phyloP scores from a whole-genome alignment of 2,329 filamentous ascomycete species.

The Colletotrichum sp. region DNA sequence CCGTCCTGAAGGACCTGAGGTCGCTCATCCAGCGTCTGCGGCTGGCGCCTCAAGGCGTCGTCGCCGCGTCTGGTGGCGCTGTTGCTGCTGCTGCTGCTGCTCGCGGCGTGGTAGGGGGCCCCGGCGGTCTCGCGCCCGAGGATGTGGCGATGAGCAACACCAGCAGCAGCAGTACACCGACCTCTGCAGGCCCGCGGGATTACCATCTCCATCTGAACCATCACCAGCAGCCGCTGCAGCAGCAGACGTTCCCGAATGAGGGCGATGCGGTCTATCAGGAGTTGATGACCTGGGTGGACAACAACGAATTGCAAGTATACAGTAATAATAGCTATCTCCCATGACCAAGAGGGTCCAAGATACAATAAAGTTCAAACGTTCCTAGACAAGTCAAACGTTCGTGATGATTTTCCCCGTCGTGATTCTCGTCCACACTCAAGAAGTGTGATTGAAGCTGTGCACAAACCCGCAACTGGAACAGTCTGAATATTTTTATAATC shows the following conservation, averaged over 20 bases:
- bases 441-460: neutral
- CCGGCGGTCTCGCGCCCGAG: neutral
- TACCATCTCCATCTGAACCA: neutral
- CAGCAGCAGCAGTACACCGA: neutral
- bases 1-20: slow-evolving; percentile 42
- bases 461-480: neutral
- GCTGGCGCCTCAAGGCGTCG: neutral
- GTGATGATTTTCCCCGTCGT: neutral
- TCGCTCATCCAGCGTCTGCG: slow-evolving; percentile 40
- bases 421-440: neutral
- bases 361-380: neutral
- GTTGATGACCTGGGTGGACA: slow-evolving; percentile 41
- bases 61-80: neutral
- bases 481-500: neutral
- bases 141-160: neutral
- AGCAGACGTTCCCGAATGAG: slow-evolving; percentile 24
- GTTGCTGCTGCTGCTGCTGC: neutral
- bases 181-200: neutral
- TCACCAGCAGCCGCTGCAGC: neutral
- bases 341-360: neutral
- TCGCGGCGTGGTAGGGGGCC: neutral
- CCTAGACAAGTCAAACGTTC: neutral
- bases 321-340: slow-evolving; percentile 14
- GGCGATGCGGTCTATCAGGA: slow-evolving; percentile 38
- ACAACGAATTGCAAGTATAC: slow-evolving; percentile 27